Base-by-base conservation (phyloP, 331 rosid species). In the Malus hybrid region DNA sequence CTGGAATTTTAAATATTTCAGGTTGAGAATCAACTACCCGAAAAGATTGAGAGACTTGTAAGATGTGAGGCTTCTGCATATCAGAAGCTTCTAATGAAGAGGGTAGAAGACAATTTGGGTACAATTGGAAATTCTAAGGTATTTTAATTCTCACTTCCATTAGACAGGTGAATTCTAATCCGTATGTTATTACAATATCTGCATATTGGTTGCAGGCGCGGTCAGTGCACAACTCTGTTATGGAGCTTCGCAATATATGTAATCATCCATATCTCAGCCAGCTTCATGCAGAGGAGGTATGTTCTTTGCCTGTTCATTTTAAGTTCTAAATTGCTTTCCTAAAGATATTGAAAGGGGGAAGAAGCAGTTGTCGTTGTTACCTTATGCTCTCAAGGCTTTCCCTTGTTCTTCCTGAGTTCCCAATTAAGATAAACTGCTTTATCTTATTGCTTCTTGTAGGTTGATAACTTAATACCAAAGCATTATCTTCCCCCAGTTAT, bases 231-330 rank as follows among this genome's bases (percentile, higher is more conserved):
- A 96, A 96, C 78, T 90, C 99, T 61, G 99, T 96, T 65, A 96
- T 96, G 99, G 99, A 96, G 90, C 96, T 89, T 74, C 98, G 98
- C 72, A 96, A 96, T 88, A 96, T 96, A 76, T 96, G 99, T 87
- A 96, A 96, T 81, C 99, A 96, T 87, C 99, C 99, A 22, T 92
- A 96, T 81, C 90, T 96, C 67, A 96, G 99, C 83, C 99, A 96
- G 86, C 97, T 96, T 82, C 94, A 96, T 79, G 91, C 89, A 22
- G 99, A 93, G 67, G 98, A 96, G 99, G 99, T 80, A 93, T 78
- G 76, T 80, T 76, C 63, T 74, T 66, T 80, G 19, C 75, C 65
- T 54, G 22, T 72, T 64, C 66, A 57, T 76, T 73, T 71, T 28
- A 74, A 69, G 60, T 64, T 50, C 20, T 50, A 33, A 22, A 16